Base-by-base conservation (phyloP, 345 rosid genomes). In the Euclidium syriacum region DNA sequence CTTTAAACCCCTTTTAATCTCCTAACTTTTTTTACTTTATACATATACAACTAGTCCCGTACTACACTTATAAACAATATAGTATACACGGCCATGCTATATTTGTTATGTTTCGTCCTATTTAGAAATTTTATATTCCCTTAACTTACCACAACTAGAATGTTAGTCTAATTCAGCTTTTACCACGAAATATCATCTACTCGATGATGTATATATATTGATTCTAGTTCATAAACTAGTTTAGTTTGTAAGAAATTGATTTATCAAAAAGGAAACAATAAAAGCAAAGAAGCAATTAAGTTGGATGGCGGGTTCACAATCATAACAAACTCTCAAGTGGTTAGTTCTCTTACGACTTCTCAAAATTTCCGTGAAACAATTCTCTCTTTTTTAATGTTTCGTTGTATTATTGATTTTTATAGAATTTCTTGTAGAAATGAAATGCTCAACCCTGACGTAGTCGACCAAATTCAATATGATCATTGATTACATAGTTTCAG, bases 1-100 rank as follows among this genome's bases (percentile, higher is more conserved):
- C 74, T 70, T 61, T 61, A 62, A 62, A 52, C 62, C 16, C 54
- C 62, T 60, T 68, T 52, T 25, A 7, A 15, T 2, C 60, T 35
- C 25, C 5, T 42, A 25, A 4, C 61, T 52, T 68, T 58, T 58
- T 40, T 22, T 20, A 20, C 6, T 14, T 20, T 30, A 58, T 23
- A 50, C 12, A 14, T 32, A 26, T 12, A 30, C 19, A 35, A 17
- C 41, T 27, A 48, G 14, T 23, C 58, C 39, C 26, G 11, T 16
- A 29, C 36, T 48, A 14, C 47, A 17, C 2, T 8, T 7, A n/a
- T 44, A 33, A 25, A 5, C 16, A 33, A 10, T 24, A 26, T 25
- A 33, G 11, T 24, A 26, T 20, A 55, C 14, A 35, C 7, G 15
- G 18, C 22, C 18, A 36, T 10, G 41, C 36, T n/a, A 51, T 59